These are phyloP conservation scores for Dacryopinax primogenitus DNA, from an alignment of 768 basidiomycete species.

Conservation along the genomic window DNA sequence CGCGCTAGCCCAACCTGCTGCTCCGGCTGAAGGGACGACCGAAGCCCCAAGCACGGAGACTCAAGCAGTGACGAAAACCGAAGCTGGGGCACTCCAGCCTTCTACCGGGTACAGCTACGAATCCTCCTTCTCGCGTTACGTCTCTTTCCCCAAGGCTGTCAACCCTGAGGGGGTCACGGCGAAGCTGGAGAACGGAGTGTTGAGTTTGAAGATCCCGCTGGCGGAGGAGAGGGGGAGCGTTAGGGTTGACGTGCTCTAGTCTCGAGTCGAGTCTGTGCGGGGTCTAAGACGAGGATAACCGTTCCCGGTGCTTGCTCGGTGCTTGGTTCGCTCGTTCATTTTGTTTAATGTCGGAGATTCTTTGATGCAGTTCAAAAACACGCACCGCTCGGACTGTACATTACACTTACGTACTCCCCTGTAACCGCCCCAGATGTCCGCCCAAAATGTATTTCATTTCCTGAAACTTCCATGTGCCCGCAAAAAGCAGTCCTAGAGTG, in stretches of 20 bases:
- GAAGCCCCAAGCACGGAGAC: constrained; percentile 26
- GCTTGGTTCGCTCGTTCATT: too few relatives aligned
- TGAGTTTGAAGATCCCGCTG: constrained; percentile 50
- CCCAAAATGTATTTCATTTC: too few relatives aligned
- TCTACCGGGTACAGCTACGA: background rate
- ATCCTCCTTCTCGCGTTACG: constrained; percentile 48
- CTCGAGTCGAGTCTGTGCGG: too few relatives aligned
- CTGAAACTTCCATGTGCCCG: too few relatives aligned
- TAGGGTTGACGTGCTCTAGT: constrained; percentile 35
- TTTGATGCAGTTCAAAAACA: too few relatives aligned
- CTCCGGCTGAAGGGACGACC: constrained; percentile 16
- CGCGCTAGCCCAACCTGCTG: background rate
- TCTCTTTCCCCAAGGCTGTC: constrained; percentile 55
- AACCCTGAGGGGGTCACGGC: constrained; percentile 47
- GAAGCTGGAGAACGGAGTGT: constrained; percentile 54
- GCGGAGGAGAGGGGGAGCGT: constrained; percentile 45
- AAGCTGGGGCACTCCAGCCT: constrained; percentile 9
- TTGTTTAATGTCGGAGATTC: too few relatives aligned
- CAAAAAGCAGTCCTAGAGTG: too few relatives aligned
- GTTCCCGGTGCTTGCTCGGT: too few relatives aligned
- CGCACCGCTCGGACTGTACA: too few relatives aligned
- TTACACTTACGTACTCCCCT: too few relatives aligned
- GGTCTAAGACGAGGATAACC: too few relatives aligned
- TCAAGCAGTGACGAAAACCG: constrained; percentile 13
- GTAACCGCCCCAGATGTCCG: too few relatives aligned